Percentiles rank a stretch among this genome's conserved stretches.
Conservation (phyloP, 1,284 basidiomycete genomes). For the Apiotrichum sp. region DNA sequence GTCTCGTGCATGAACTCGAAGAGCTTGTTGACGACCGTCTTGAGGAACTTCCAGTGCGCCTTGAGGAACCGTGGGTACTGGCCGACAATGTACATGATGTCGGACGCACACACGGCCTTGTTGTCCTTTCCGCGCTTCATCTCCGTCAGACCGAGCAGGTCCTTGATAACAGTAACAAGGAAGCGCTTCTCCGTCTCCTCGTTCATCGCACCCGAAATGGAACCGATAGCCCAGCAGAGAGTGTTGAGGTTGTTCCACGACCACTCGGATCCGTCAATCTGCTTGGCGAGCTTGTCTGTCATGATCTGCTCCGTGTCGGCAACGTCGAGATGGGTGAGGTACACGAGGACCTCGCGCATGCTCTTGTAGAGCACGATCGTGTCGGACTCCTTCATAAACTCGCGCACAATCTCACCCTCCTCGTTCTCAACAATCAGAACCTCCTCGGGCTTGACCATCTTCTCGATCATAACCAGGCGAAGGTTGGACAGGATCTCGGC, state of each 20-base stretch:
- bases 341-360: conserved; percentile 95
- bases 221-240: conserved; percentile 99
- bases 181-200: conserved; percentile 99
- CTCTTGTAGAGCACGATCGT: conserved; percentile 99
- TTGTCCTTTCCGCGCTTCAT: conserved; percentile 99
- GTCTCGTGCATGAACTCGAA: conserved; percentile 99
- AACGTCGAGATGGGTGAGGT: conserved; percentile 95
- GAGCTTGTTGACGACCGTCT: conserved; percentile 99
- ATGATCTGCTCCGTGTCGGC: conserved; percentile 93
- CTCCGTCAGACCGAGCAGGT: conserved; percentile 90
- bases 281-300: conserved; percentile 92
- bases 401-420: conserved; percentile 97
- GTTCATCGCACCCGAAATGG: conserved; percentile 98
- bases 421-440: conserved; percentile 98
- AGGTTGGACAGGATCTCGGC: conserved; percentile 91
- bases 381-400: conserved; percentile 99
- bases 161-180: conserved; percentile 98
- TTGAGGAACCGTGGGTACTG: conserved; percentile 99
- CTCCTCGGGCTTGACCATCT: conserved; percentile 99
- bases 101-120: conserved; percentile 98
- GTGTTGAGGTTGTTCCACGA: conserved; percentile 99
- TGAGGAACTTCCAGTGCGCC: conserved; percentile 99
- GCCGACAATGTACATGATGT: conserved; percentile 99
- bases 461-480: conserved; percentile 92
- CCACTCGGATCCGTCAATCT: conserved; percentile 97